Base-by-base conservation (phyloP, 1,139 yeast genomes). In the Meyerozyma sp. region DNA sequence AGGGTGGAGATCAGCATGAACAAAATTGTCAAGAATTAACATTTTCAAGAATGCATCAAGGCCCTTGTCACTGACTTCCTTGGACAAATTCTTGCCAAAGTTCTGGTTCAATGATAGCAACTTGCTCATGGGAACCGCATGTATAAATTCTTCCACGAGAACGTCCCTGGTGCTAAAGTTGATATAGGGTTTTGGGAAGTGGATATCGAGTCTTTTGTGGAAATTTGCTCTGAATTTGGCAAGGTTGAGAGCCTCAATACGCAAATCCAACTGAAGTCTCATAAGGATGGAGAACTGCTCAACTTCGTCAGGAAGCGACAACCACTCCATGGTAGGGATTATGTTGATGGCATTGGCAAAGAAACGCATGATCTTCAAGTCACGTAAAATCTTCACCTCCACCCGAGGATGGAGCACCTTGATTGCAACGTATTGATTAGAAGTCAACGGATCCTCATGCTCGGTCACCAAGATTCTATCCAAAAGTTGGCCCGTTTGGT, bases 321-420 rank as follows among this genome's bases (percentile, higher is more conserved):
- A 70, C 99, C 99, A 93, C 61, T 93, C 97, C 96, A 93, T 88
- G 0, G 96, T 89, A 1, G 98, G 99, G 2, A 91, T 70, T 14
- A 63, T 52, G 55, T 90, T 82, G 40, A 93, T 78, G 1, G 75
- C 47, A 36, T 67, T 64, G 2, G 98, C 98, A 56, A 91, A 85
- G 52, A 84, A 80, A 29, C 65, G 68, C 96, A 94, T 91, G 40
- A 93, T 87, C 50, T 75, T 77, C 54, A 93, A 70, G 60, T 94
- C 99, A 48, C 98, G 74, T 47, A 79, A 77, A 20, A 93, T 86
- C 42, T 79, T 80, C 20, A 70, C 65, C 45, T 81, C 85, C 5
- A 90, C 96, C 13, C 76, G 70, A 0, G 99, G 99, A 63, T 93
- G 98, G 42, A 93, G 75, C 5, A 93, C 95, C 59, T 93, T 93